A percentile compares a stretch with the other conserved stretches of the same genome.
Conservation (phyloP, 176 grass and related monocot genomes). For the Hordeum vulgare region MorexV3_pseudomolecules_assembly NC_058523.1:520942843-520943342, state of each 20-base stretch:
- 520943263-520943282: background rate
- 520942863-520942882: background rate
- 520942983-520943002: no score
- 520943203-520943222: background rate
- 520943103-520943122: no score
- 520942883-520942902: background rate
- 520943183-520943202: background rate
- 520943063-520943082: no score
- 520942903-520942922: background rate
- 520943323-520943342: background rate
- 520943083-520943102: no score
- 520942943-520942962: background rate
- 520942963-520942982: background rate
- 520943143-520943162: no score
- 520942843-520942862: background rate
- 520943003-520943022: no score
- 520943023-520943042: no score
- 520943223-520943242: background rate
- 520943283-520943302: background rate
- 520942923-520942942: background rate
- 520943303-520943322: background rate
- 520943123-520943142: no score
- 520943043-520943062: no score
- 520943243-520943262: background rate
- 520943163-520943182: background rate